phyloP scores from a whole-genome alignment of 2,329 filamentous ascomycete species.

The Penicillium sp. region DNA sequence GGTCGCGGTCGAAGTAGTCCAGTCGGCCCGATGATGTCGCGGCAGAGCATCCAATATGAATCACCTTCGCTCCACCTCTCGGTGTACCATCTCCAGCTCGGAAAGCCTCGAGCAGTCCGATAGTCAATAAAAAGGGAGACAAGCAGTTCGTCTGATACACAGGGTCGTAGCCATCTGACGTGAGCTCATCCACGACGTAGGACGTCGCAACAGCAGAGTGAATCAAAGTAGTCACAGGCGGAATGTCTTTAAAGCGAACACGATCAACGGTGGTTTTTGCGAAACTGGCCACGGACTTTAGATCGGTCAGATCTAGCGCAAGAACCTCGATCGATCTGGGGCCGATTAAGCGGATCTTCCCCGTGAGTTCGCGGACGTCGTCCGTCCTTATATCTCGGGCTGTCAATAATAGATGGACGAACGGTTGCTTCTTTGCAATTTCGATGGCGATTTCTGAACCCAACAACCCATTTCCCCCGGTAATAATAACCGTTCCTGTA shows the following conservation, averaged over 20 bases:
- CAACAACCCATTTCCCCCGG: slow-evolving; percentile 36
- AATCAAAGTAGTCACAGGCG: slow-evolving; percentile 35
- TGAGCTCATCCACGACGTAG: slow-evolving; percentile 33
- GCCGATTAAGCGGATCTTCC: slow-evolving; percentile 34
- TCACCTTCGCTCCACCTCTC: slow-evolving; percentile 35
- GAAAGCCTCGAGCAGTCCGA: slow-evolving; percentile 38
- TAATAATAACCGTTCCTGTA: slow-evolving; percentile 39
- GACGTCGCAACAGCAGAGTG: slow-evolving; percentile 37
- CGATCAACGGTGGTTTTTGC: slow-evolving; percentile 34
- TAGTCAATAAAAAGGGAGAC: slow-evolving; percentile 38
- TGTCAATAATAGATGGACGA: slow-evolving; percentile 35
- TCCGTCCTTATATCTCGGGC: slow-evolving; percentile 32
- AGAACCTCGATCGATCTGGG: slow-evolving; percentile 36
- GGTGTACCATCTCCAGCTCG: slow-evolving; percentile 33
- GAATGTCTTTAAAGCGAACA: slow-evolving; percentile 35
- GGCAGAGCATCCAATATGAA: slow-evolving; percentile 38
- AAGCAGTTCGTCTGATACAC: slow-evolving; percentile 41
- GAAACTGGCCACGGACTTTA: slow-evolving; percentile 35
- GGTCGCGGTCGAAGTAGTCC: slow-evolving; percentile 34
- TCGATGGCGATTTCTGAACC: slow-evolving; percentile 38
- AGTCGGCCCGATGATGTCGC: slow-evolving; percentile 31
- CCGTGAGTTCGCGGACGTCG: slow-evolving; percentile 29
- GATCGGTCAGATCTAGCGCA: slow-evolving; percentile 32
- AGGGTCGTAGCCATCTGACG: slow-evolving; percentile 36
- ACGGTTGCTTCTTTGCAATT: slow-evolving; percentile 39